A percentile compares a stretch with the other conserved stretches of the same genome.
Evolutionary conservation across 352 stramenopile species (phyloP).

Genomic region (Phytophthora cajani): DNA sequence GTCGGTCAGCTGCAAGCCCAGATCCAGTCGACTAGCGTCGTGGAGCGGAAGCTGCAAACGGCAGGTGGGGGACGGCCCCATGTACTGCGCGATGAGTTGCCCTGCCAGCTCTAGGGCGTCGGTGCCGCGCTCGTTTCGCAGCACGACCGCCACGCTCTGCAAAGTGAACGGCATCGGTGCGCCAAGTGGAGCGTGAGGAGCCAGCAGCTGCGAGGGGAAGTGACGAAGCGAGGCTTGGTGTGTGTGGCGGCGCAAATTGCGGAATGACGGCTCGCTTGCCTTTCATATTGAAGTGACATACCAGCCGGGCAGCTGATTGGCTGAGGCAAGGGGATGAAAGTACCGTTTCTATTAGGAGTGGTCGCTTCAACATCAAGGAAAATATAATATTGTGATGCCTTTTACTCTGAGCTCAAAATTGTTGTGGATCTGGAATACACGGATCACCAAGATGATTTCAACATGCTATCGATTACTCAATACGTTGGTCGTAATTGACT

Average conservation of each 20-base stretch:
- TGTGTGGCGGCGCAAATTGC: too few species aligned
- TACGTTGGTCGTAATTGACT: too few species aligned
- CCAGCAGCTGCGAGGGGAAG: too few species aligned
- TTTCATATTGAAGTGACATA: conserved; percentile 5
- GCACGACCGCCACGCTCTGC: not conserved
- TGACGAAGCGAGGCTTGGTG: too few species aligned
- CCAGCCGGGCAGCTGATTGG: not conserved
- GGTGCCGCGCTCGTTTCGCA: not conserved
- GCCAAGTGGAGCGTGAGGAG: too few species aligned
- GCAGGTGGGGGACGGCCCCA: not conserved
- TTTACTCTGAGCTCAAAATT: too few species aligned
- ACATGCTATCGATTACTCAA: too few species aligned
- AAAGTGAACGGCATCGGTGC: not conserved
- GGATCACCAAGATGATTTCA: too few species aligned
- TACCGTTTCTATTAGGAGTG: too few species aligned
- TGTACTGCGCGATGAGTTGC: not conserved
- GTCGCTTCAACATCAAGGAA: not conserved
- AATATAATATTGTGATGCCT: too few species aligned
- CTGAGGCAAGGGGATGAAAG: not conserved
- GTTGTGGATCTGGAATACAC: too few species aligned
- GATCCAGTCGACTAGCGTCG: not conserved
- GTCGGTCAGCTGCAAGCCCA: not conserved
- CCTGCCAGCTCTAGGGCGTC: not conserved
- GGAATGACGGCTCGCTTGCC: too few species aligned
- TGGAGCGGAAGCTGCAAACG: conserved; percentile 1